Evolutionary conservation across 2,329 filamentous ascomycete species (phyloP).

Genomic region (Dactylella cylindrospora): DNA sequence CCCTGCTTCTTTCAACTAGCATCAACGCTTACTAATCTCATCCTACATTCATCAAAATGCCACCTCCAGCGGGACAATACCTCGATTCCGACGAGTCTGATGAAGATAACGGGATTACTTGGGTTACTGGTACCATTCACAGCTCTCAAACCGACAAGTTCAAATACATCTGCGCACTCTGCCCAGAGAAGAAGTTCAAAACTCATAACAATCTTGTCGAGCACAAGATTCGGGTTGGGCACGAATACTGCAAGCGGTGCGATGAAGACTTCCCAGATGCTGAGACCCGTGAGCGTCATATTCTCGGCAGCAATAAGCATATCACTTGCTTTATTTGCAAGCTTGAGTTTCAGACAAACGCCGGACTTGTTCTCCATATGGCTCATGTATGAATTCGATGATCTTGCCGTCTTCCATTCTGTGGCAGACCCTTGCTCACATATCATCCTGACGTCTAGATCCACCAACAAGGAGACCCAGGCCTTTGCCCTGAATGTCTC

Average conservation of each 20-base stretch:
- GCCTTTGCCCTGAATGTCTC: constrained; percentile 43
- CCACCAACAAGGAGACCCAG: constrained; percentile 25
- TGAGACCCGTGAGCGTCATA: constrained; percentile 35
- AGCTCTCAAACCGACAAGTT: background rate
- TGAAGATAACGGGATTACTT: constrained; percentile 10
- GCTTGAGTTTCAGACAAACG: constrained; percentile 45
- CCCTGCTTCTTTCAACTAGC: too few species aligned
- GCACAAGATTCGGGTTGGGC: constrained; percentile 42
- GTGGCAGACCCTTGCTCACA: background rate
- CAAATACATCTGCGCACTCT: constrained; percentile 12
- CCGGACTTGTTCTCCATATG: constrained; percentile 44
- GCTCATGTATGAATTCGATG: constrained; percentile 31
- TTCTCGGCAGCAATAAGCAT: constrained; percentile 45
- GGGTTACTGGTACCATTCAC: constrained; percentile 2
- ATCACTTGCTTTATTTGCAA: constrained; percentile 45
- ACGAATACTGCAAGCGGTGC: constrained; percentile 43
- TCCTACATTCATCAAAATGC: too few species aligned
- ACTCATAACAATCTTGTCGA: constrained; percentile 29
- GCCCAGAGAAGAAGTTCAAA: constrained; percentile 14
- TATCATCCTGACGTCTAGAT: constrained; percentile 14
- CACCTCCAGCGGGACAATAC: too few species aligned
- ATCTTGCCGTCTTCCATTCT: background rate
- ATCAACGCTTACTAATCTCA: too few species aligned
- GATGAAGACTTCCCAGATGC: constrained; percentile 44
- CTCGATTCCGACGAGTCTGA: constrained; percentile 44